Base-by-base conservation (phyloP, 2,329 filamentous ascomycete genomes). In the Nemania sp. region DNA sequence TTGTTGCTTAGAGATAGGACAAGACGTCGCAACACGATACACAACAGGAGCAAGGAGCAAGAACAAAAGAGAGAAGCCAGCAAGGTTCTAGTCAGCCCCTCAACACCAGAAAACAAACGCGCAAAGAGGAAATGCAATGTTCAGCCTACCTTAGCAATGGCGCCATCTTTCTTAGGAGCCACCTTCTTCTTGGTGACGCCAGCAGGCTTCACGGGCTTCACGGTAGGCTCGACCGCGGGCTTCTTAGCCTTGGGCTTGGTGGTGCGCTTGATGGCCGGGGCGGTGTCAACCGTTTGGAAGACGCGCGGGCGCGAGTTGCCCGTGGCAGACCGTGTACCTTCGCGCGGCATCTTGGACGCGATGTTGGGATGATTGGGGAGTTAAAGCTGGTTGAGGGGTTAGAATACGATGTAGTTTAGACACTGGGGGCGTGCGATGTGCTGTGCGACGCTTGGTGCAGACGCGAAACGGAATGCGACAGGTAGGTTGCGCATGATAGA, bases 241-340 rank as follows among this genome's bases (percentile, higher is more conserved):
- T 74, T 75, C 68, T 76, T 74, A 8, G 69, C 65, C 73, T 74
- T 78, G 51, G 77, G 73, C 72, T 78, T 78, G 64, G 73, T 73
- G 57, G 73, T 80, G 73, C 82, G 81, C 78, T 81, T 81, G 75
- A 84, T 81, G 68, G 79, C 78, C 26, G 84, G 83, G 51, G 78
- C 80, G 15, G 83, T 84, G 76, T 87, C 84, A 74, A 86, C 76
- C 52, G 81, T 79, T 67, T 80, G 77, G 76, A 87, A 82, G 76
- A 87, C 79, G 75, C 86, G 84, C 69, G 86, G 85, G 77, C 82
- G 83, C 70, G 84, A 83, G 79, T 84, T 82, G 81, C 84, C 84
- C 41, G 84, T 86, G 73, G 79, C 78, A 57, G 85, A 86, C 77
- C 84, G 83, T 62, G 84, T 86, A 72, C 83, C 83, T 80, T 85